Percentiles rank a stretch among this genome's conserved stretches.
Conservation (phyloP, 257 asterid species). For the Solanum sitiens region DNA sequence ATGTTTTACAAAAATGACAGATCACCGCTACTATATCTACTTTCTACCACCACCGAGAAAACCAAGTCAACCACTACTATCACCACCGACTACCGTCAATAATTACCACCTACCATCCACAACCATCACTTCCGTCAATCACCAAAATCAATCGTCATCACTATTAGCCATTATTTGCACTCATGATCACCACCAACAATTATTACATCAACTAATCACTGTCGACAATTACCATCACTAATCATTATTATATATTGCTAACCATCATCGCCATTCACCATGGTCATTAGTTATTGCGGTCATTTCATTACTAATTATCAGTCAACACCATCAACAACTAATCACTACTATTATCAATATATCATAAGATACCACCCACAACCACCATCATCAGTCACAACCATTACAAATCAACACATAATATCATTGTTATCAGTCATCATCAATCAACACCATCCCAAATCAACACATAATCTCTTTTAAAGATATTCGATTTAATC, state of each 20-base stretch:
- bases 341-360: neutral
- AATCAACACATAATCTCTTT: too few species aligned
- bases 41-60: neutral
- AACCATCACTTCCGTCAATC: neutral
- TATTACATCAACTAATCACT: neutral
- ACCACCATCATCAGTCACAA: neutral
- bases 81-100: neutral
- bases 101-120: neutral
- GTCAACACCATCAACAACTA: neutral
- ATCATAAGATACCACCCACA: neutral
- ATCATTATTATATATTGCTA: neutral
- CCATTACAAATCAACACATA: neutral
- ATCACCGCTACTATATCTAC: neutral
- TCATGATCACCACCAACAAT: neutral
- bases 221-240: too few species aligned
- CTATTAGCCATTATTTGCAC: neutral
- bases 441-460: neutral
- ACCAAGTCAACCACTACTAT: neutral
- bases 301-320: neutral
- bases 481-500: neutral
- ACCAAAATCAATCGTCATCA: too few species aligned
- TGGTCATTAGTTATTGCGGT: neutral
- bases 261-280: neutral
- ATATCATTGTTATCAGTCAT: neutral
- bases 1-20: neutral